Conservation (phyloP, 2,329 filamentous ascomycete species). For the Botrytis elliptica region DNA sequence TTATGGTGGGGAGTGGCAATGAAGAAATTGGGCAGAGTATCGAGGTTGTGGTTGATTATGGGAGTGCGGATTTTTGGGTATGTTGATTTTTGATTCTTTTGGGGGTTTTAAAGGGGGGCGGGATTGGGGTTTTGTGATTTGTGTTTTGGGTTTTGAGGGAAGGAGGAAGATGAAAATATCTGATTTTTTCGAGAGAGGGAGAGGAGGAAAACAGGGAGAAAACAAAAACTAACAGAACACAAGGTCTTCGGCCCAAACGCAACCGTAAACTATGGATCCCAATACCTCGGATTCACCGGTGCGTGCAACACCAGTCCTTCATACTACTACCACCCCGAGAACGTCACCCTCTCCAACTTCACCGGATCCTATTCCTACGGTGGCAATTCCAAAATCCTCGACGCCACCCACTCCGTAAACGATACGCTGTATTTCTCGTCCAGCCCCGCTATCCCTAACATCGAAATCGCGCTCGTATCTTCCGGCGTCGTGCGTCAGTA, state of each 20-base stretch:
- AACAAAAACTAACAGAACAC: neutral
- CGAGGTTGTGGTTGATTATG: slow-evolving; percentile 19
- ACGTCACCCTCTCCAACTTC: neutral
- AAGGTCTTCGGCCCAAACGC: slow-evolving; percentile 17
- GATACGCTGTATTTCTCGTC: slow-evolving; percentile 4
- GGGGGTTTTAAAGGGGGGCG: neutral
- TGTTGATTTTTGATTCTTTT: neutral
- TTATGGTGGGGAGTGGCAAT: neutral
- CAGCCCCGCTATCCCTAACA: neutral
- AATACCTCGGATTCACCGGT: slow-evolving; percentile 7
- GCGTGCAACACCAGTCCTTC: slow-evolving; percentile 3
- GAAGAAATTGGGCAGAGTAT: neutral
- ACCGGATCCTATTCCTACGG: neutral
- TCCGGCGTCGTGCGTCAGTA: neutral
- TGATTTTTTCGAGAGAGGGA: neutral
- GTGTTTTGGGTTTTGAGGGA: neutral
- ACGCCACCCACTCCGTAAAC: neutral
- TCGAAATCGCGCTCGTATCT: slow-evolving; percentile 3
- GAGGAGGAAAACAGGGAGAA: neutral
- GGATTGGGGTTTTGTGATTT: neutral
- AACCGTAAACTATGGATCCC: slow-evolving; percentile 13
- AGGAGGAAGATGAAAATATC: neutral
- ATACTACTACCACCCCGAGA: neutral
- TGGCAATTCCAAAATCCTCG: slow-evolving; percentile 14
- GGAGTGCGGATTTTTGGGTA: slow-evolving; percentile 20